These are phyloP conservation scores for Zygoascus tannicola DNA, from an alignment of 805 yeast species.

Conservation along the genomic window DNA sequence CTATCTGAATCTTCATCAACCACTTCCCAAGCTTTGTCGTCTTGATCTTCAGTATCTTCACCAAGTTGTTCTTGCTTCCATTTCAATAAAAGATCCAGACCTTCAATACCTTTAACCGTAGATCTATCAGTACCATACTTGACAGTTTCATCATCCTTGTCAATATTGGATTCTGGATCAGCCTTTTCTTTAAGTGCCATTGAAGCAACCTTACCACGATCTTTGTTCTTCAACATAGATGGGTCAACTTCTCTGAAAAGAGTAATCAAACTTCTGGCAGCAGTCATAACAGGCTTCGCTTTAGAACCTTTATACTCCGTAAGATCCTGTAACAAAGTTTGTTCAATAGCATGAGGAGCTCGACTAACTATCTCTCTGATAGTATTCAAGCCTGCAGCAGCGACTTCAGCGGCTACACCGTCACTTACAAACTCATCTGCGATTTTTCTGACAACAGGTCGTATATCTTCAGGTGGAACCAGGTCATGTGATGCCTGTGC, in stretches of 20 bases:
- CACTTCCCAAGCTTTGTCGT: slow-evolving; percentile 51
- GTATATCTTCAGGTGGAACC: slow-evolving; percentile 90
- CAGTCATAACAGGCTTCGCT: slow-evolving; percentile 87
- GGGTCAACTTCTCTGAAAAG: slow-evolving; percentile 94
- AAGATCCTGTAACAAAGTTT: slow-evolving; percentile 78
- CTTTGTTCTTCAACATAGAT: slow-evolving; percentile 81
- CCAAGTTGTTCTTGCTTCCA: slow-evolving; percentile 64
- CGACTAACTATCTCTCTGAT: slow-evolving; percentile 88
- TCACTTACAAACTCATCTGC: slow-evolving; percentile 98
- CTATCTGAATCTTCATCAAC: slow-evolving; percentile 42
- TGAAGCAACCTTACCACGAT: slow-evolving; percentile 87
- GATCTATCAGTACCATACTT: slow-evolving; percentile 64
- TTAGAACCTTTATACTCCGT: slow-evolving; percentile 87
- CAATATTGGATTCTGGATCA: slow-evolving; percentile 36
- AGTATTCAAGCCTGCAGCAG: slow-evolving; percentile 95
- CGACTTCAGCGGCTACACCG: slow-evolving; percentile 97
- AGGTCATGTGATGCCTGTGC: slow-evolving; percentile 96
- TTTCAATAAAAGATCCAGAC: slow-evolving; percentile 78
- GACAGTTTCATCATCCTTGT: slow-evolving; percentile 20
- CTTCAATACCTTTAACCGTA: slow-evolving; percentile 69
- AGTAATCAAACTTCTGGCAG: slow-evolving; percentile 79
- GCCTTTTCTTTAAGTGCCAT: slow-evolving; percentile 60
- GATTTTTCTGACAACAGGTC: slow-evolving; percentile 74
- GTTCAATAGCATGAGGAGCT: slow-evolving; percentile 91
- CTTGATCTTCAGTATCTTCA: slow-evolving; percentile 50